These are phyloP conservation scores for Phaseolus coccineus DNA, from an alignment of 331 rosid species.

Conservation along the genomic window DNA sequence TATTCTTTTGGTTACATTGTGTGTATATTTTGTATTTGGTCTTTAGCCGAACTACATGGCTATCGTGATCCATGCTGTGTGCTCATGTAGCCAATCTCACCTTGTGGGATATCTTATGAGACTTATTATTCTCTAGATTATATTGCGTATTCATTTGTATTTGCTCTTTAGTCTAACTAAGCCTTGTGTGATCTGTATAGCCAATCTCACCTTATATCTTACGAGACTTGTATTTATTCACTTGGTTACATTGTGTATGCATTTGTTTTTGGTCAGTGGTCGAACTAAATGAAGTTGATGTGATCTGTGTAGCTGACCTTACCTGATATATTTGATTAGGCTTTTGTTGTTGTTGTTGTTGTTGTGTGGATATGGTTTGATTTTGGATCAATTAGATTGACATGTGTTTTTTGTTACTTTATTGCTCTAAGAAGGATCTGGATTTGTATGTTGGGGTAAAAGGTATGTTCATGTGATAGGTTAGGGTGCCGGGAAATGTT, in stretches of 20 bases:
- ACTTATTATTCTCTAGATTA: background rate
- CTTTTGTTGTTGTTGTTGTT: background rate
- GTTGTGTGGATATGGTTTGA: background rate
- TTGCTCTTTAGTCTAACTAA: background rate
- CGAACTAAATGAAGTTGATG: background rate
- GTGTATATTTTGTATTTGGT: no score
- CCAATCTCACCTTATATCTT: background rate
- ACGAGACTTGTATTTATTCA: background rate
- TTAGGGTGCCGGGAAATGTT: conserved; percentile 21
- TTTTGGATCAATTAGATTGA: conserved; percentile 31
- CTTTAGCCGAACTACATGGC: no score
- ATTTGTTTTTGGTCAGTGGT: background rate
- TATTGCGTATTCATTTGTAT: background rate
- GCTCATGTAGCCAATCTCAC: background rate
- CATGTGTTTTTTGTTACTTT: conserved; percentile 22
- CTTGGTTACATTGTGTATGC: background rate
- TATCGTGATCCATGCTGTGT: no score
- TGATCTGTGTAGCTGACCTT: background rate
- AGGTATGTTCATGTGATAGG: background rate
- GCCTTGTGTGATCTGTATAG: background rate
- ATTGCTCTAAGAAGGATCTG: conserved; percentile 44
- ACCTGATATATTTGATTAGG: background rate
- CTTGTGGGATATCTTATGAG: background rate
- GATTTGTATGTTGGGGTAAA: conserved; percentile 30
- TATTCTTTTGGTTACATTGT: background rate